Percentiles rank a stretch among this genome's conserved stretches.
Conservation (phyloP, 73 alveolate species). For the Paramecium octaurelia region DNA sequence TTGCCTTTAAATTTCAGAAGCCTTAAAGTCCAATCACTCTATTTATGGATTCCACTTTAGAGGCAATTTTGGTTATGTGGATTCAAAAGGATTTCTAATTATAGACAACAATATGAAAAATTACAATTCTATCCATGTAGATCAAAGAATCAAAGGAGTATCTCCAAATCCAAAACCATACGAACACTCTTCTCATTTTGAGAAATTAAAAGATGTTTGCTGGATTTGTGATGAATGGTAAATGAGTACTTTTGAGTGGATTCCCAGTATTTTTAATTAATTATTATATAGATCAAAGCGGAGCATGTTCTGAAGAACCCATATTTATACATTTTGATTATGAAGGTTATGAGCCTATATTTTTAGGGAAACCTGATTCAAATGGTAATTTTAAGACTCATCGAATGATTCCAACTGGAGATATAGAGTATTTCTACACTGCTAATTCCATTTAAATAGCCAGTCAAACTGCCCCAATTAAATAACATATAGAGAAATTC, state of each 20-base stretch:
- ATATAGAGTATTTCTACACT: constrained; percentile 45
- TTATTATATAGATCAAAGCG: constrained; percentile 31
- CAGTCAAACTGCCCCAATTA: neutral
- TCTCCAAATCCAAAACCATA: constrained; percentile 31
- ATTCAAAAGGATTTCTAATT: constrained; percentile 53
- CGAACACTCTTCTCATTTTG: neutral
- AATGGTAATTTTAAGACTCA: constrained; percentile 3
- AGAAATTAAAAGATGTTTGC: constrained; percentile 42
- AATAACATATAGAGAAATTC: constrained; percentile 19
- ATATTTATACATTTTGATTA: constrained; percentile 55
- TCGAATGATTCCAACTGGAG: constrained; percentile 59
- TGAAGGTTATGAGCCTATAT: constrained; percentile 53
- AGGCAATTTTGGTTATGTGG: constrained; percentile 62
- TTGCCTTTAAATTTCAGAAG: constrained; percentile 18
- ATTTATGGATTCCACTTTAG: constrained; percentile 59
- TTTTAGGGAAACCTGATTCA: constrained; percentile 25
- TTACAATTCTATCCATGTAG: constrained; percentile 4
- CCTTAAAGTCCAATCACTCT: constrained; percentile 15
- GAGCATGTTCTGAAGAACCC: constrained; percentile 58
- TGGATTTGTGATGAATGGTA: constrained; percentile 67
- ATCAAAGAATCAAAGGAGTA: neutral
- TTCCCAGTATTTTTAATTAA: neutral
- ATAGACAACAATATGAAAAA: neutral
- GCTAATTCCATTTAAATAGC: constrained; percentile 17
- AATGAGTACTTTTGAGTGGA: constrained; percentile 39